Evolutionary conservation across 2,329 filamentous ascomycete species (phyloP).

Genomic region (Phyllachora maydis): DNA sequence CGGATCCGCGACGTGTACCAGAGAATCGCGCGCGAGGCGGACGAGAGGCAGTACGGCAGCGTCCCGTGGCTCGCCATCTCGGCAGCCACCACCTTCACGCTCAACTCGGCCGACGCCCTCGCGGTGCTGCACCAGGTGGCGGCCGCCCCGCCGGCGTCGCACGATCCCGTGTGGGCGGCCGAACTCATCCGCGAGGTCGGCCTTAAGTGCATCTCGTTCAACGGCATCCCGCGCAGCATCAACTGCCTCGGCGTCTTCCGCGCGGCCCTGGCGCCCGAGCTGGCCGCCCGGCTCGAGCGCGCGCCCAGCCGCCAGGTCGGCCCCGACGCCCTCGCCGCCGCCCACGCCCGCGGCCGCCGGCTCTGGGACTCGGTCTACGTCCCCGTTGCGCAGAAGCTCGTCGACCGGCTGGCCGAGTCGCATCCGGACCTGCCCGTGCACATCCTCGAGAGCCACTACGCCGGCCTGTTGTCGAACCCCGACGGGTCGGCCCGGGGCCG

Average conservation of each 20-base stretch:
- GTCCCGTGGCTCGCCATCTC: constrained; percentile 48
- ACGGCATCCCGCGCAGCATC: constrained; percentile 67
- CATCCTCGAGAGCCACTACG: constrained; percentile 58
- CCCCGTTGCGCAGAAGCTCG: constrained; percentile 53
- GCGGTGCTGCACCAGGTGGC: constrained; percentile 36
- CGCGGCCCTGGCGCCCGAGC: constrained; percentile 32
- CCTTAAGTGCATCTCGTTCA: constrained; percentile 61
- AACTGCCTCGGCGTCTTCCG: constrained; percentile 50
- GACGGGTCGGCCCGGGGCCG: constrained; percentile 18
- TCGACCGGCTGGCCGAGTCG: constrained; percentile 47
- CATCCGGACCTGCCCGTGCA: constrained; percentile 70
- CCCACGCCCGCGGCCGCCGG: constrained; percentile 33
- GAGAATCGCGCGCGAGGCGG: constrained; percentile 40
- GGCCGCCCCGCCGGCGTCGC: constrained; percentile 7
- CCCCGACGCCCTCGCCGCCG: constrained; percentile 27
- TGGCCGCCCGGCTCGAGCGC: constrained; percentile 31
- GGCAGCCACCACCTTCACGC: constrained; percentile 67
- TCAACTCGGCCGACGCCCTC: constrained; percentile 68
- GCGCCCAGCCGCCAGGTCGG: constrained; percentile 32
- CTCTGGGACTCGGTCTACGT: constrained; percentile 65
- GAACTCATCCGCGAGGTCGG: constrained; percentile 59
- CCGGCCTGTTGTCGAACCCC: constrained; percentile 52
- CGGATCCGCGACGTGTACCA: constrained; percentile 44
- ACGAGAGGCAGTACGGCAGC: constrained; percentile 36
- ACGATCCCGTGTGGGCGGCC: constrained; percentile 26